Evolutionary conservation across 305 asterid species (phyloP).

Genomic region (Fraxinus baroniana): DNA sequence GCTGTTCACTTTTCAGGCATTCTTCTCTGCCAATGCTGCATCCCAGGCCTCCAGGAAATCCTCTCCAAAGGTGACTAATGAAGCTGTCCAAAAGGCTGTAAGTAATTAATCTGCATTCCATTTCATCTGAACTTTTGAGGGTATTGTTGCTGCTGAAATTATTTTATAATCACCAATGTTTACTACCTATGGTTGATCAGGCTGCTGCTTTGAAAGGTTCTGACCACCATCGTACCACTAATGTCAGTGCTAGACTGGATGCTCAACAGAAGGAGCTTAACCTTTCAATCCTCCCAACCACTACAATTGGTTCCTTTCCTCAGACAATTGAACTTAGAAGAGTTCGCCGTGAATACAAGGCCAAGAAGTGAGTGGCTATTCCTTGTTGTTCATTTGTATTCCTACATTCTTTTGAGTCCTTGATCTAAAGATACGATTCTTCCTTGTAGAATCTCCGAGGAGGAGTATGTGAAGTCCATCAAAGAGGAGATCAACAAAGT

Average conservation of each 20-base stretch:
- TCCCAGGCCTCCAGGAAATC: constrained; percentile 73
- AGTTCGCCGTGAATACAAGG: constrained; percentile 85
- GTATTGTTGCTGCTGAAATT: constrained; percentile 5
- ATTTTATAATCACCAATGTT: constrained; percentile 19
- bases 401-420: not conserved
- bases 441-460: constrained; percentile 62
- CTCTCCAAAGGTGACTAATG: constrained; percentile 35
- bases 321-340: constrained; percentile 73
- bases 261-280: constrained; percentile 80
- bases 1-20: constrained; percentile 41
- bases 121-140: not conserved
- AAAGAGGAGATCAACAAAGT: constrained; percentile 70
- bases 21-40: constrained; percentile 76
- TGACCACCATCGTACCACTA: constrained; percentile 67
- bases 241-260: constrained; percentile 71
- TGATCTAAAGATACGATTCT: constrained; percentile 19
- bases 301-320: constrained; percentile 82
- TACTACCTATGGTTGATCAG: constrained; percentile 33
- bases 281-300: constrained; percentile 76
- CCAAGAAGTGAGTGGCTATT: constrained; percentile 53
- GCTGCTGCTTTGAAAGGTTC: constrained; percentile 72
- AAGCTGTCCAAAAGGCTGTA: constrained; percentile 81
- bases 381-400: constrained; percentile 10
- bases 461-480: constrained; percentile 58
- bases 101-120: constrained; percentile 29